Percentiles rank a stretch among this genome's conserved stretches.
Conservation (phyloP, 192 early-diverging fungal species). For the Rhizophagus sp. region DNA sequence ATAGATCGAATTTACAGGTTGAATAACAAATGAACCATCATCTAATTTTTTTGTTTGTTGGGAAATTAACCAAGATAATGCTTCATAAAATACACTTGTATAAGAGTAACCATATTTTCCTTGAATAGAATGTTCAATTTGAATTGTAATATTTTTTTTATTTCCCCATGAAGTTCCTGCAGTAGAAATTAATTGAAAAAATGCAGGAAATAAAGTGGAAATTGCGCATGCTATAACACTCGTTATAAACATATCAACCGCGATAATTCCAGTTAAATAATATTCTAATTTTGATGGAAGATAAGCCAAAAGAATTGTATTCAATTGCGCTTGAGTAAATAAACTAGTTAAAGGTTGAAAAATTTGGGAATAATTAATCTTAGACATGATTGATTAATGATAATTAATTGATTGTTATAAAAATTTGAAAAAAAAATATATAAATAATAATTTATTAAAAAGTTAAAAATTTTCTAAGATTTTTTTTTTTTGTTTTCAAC, state of each 20-base stretch:
- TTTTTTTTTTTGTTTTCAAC: no score
- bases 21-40: constrained; percentile 8
- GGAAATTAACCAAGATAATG: background rate
- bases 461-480: no score
- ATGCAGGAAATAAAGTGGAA: background rate
- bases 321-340: background rate
- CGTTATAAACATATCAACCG: constrained; percentile 18
- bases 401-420: no score
- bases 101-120: background rate
- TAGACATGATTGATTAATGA: no score
- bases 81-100: background rate
- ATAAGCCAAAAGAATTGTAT: constrained; percentile 5
- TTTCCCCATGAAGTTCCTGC: no score
- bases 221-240: background rate
- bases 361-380: background rate
- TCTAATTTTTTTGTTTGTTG: constrained; percentile 16
- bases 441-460: no score
- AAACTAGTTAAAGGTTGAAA: constrained; percentile 5
- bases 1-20: background rate
- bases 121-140: constrained; percentile 3
- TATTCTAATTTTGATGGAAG: constrained; percentile 11
- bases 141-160: background rate
- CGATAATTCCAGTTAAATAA: background rate
- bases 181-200: background rate
- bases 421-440: no score